Evolutionary conservation across 2,329 filamentous ascomycete genomes (phyloP), one percentile per base, ranked within the genome.

Genomic region (Diaporthe citri): DNA sequence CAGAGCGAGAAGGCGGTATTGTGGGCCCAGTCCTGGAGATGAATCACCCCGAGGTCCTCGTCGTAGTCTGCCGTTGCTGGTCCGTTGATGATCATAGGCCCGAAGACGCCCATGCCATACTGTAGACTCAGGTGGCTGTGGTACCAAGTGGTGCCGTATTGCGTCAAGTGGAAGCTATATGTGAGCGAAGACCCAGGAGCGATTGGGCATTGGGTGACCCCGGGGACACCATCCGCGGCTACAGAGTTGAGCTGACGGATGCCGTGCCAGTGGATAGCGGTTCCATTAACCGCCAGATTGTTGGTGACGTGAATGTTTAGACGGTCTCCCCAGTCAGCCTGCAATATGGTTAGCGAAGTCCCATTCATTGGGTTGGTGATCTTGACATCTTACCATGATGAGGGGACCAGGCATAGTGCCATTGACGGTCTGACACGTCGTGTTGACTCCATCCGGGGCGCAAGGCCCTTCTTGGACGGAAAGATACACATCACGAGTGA

Each of bases 301-400:
- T 94, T 94, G 82, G 89, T 86, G 76, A 93, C 87, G 52, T 90
- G 90, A 62, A 93, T 88, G 48, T 91, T 82, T n/a, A 86, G 78
- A 28, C 74, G 79, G 77, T 87, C 86, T 31, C 86, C 86, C 85
- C 85, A 87, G 75, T 86, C 83, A 34, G 84, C 87, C 51, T 84
- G 4, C 28, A 6, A 1, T 10, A 13, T 70, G 46, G 57, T 59
- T 39, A 34, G 39, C 48, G n/a, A 77, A 51, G 8, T 81, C 78
- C 43, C 80, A 76, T 71, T 82, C 79, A 80, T 76, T 67, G 71
- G 76, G 73, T 39, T 77, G 52, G 48, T 77, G 43, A 57, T 77
- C 15, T 55, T 25, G 17, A n/a, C 6, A 1, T 70, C 75, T 75
- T 43, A 75, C 75, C 31, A 80, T 75, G 75, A 83, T 79, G 20